Percentiles rank a stretch among this genome's conserved stretches.
These are phyloP conservation scores for Penicillium longicatenatum DNA, from an alignment of 495 filamentous ascomycete genomes.

Conservation along the genomic window DNA sequence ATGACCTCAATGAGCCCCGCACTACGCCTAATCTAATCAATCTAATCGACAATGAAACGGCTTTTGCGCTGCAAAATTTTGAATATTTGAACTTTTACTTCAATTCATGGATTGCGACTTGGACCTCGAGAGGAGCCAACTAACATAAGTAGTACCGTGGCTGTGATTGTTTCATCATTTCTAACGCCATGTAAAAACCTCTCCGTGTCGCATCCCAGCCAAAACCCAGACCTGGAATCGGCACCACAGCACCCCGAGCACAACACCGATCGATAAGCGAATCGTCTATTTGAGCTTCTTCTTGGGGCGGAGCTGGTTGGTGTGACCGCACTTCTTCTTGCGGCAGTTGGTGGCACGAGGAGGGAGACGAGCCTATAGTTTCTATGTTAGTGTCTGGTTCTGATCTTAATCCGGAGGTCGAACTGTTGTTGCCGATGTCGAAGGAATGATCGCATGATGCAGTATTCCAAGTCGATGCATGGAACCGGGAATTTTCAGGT, in stretches of 20 bases:
- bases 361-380: constrained; percentile 81
- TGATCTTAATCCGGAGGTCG: not conserved
- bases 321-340: constrained; percentile 99
- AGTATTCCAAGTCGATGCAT: not conserved
- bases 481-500: not conserved
- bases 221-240: constrained; percentile 35
- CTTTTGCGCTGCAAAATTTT: not conserved
- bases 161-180: constrained; percentile 49
- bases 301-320: constrained; percentile 99
- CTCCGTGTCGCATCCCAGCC: constrained; percentile 45
- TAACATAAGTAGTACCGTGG: constrained; percentile 46
- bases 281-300: constrained; percentile 98
- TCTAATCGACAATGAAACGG: not conserved
- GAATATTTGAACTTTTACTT: constrained; percentile 42
- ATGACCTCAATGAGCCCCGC: not conserved
- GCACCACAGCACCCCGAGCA: constrained; percentile 48
- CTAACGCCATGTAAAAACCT: constrained; percentile 50
- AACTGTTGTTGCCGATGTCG: not conserved
- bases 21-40: not conserved
- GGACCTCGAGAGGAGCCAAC: constrained; percentile 42
- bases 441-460: not conserved
- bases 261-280: constrained; percentile 38
- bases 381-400: constrained; percentile 18
- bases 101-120: constrained; percentile 46
- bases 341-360: constrained; percentile 99